Evolutionary conservation across 768 basidiomycete species (phyloP).

Genomic region (Xerocomellus intermedius): DNA sequence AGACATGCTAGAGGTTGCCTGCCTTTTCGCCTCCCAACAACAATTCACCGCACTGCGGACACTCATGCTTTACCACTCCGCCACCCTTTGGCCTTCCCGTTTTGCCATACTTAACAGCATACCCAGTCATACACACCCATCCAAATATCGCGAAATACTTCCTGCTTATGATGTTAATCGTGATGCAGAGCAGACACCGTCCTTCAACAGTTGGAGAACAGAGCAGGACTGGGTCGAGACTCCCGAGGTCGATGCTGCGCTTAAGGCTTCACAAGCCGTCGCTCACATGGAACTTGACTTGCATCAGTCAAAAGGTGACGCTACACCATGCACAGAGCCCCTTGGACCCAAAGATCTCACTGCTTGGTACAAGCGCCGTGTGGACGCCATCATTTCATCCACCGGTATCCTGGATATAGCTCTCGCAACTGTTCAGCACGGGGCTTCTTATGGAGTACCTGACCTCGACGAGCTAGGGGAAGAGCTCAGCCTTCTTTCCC

Average conservation of each 20-base stretch:
- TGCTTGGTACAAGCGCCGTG: slow-evolving; percentile 72
- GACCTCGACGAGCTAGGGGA: slow-evolving; percentile 86
- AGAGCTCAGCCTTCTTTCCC: slow-evolving; percentile 83
- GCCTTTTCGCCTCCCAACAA: slow-evolving; percentile 62
- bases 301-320: slow-evolving; percentile 9
- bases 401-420: slow-evolving; percentile 81
- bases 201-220: slow-evolving; percentile 46
- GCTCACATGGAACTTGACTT: slow-evolving; percentile 9
- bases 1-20: slow-evolving; percentile 57
- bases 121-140: slow-evolving; percentile 70
- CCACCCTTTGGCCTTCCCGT: slow-evolving; percentile 64
- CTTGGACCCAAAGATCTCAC: slow-evolving; percentile 42
- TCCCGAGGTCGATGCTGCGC: slow-evolving; percentile 39
- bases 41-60: slow-evolving; percentile 56
- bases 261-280: slow-evolving; percentile 32
- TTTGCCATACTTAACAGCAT: slow-evolving; percentile 68
- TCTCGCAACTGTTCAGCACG: slow-evolving; percentile 79
- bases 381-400: slow-evolving; percentile 55
- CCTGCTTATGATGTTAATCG: slow-evolving; percentile 54
- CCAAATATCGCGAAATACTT: slow-evolving; percentile 57
- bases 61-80: slow-evolving; percentile 57
- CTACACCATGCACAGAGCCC: slow-evolving; percentile 6
- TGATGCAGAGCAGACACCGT: slow-evolving; percentile 41
- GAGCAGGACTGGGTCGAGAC: slow-evolving; percentile 61
- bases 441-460: slow-evolving; percentile 74